Evolutionary conservation across 176 grass and related monocot genomes (phyloP).

Genomic region (Oryza brachyantha): DNA sequence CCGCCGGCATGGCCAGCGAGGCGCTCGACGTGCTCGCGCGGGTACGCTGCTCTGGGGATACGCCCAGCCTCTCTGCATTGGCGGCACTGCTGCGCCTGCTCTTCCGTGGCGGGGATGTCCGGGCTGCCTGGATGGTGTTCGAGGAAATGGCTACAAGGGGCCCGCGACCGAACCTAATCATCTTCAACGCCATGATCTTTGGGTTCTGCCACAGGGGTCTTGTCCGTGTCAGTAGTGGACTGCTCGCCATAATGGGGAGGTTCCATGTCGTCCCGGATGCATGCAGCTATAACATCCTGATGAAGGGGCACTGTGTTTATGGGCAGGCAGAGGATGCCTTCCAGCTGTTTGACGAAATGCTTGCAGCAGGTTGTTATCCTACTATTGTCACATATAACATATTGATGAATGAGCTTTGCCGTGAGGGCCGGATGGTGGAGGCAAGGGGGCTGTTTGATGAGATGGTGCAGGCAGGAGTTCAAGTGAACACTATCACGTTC

Average conservation of each 20-base stretch:
- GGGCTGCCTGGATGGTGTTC: slow-evolving; percentile 77
- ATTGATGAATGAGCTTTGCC: slow-evolving; percentile 58
- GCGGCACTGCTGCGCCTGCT: slow-evolving; percentile 56
- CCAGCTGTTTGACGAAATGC: slow-evolving; percentile 65
- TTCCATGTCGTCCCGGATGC: slow-evolving; percentile 48
- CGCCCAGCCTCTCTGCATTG: slow-evolving; percentile 52
- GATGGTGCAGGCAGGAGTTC: slow-evolving; percentile 46
- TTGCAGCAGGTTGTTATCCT: slow-evolving; percentile 22
- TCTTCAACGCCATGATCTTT: slow-evolving; percentile 82
- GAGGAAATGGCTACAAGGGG: slow-evolving; percentile 65
- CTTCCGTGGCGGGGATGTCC: slow-evolving; percentile 47
- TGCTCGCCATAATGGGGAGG: slow-evolving; percentile 61
- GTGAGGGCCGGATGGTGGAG: slow-evolving; percentile 60
- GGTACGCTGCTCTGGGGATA: slow-evolving; percentile 30
- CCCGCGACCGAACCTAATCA: slow-evolving; percentile 46
- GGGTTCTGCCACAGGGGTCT: slow-evolving; percentile 65
- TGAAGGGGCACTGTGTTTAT: slow-evolving; percentile 66
- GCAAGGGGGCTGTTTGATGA: slow-evolving; percentile 65
- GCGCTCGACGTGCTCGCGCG: slow-evolving; percentile 43
- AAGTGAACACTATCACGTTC: slow-evolving; percentile 72
- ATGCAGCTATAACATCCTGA: slow-evolving; percentile 83
- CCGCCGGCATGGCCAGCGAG: slow-evolving; percentile 53
- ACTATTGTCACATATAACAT: slow-evolving; percentile 78
- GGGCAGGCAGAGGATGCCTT: slow-evolving; percentile 56
- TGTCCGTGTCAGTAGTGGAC: slow-evolving; percentile 25